Percentiles rank a stretch among this genome's conserved stretches.
Conservation (phyloP, 768 basidiomycete genomes). For the Russula abietina region DNA sequence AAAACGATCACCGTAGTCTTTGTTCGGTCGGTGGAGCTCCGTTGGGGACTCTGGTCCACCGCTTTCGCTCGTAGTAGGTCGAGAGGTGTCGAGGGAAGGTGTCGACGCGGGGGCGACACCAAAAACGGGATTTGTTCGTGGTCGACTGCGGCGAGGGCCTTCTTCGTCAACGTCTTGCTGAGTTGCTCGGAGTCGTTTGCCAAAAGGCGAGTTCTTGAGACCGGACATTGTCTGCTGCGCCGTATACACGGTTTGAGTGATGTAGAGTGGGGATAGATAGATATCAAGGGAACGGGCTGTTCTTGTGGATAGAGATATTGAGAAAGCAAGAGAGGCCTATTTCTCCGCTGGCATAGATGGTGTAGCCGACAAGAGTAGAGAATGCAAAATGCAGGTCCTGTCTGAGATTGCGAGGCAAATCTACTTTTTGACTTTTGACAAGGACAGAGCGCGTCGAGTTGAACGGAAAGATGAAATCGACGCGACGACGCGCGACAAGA, state of each 20-base stretch:
- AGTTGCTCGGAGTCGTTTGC: slow-evolving; percentile 71
- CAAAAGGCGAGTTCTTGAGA: slow-evolving; percentile 80
- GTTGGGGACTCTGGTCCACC: slow-evolving; percentile 41
- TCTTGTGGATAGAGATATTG: slow-evolving; percentile 10
- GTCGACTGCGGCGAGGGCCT: slow-evolving; percentile 45
- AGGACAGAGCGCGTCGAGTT: not conserved
- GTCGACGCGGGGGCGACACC: slow-evolving; percentile 44
- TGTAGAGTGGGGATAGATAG: slow-evolving; percentile 26
- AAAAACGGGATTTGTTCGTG: slow-evolving; percentile 50
- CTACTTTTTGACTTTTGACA: not conserved
- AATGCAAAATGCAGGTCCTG: not conserved
- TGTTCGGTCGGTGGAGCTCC: slow-evolving; percentile 25
- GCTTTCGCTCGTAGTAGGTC: slow-evolving; percentile 50
- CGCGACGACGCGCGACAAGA: slow-evolving; percentile 20
- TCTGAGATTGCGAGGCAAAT: not conserved
- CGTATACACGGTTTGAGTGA: slow-evolving; percentile 16
- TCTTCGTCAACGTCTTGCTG: slow-evolving; percentile 58
- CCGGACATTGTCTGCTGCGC: slow-evolving; percentile 47
- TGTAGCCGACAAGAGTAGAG: not conserved
- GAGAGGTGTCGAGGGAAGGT: slow-evolving; percentile 49
- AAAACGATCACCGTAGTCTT: slow-evolving; percentile 51
- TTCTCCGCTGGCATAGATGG: slow-evolving; percentile 19
- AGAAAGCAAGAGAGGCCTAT: slow-evolving; percentile 18
- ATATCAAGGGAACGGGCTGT: slow-evolving; percentile 15
- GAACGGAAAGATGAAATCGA: slow-evolving; percentile 7